Base-by-base conservation (phyloP, 129 eudicot genomes). In the Solidago caesia region DNA sequence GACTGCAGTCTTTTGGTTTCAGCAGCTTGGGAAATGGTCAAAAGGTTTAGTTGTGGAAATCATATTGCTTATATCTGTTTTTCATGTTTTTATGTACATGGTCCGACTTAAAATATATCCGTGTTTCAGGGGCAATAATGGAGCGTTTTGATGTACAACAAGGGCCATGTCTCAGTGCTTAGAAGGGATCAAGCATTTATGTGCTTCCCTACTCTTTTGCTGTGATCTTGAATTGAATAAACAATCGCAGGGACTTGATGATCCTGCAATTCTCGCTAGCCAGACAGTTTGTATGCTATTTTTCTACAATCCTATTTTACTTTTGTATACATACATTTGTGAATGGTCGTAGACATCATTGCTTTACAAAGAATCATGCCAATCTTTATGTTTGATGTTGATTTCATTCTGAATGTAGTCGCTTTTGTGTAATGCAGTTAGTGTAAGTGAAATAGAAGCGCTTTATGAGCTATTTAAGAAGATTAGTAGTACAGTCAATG, bases 381-480 rank as follows among this genome's bases (percentile, higher is more conserved):
- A 25, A 16, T 25, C 10, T 56, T 56, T 56, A 64, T 15, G 49
- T 47, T 60, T 42, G 44, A 13, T 47, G 15, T 4, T 71, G 6
- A 14, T 43, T 25, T 48, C 12, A 51, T 49, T 26, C 44, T 51
- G 48, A 41, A 47, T 44, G 39, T 47, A 33, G 39, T 33, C 3
- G 39, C 39, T 60, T 46, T 41, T 49, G 68, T 68, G 58, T 27
- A 15, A 47, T 83, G 91, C 92, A 92, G 97, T 92, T 84, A 92
- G 97, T 79, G 97, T 89, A 75, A 92, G 93, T 75, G 96, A 92
- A 75, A 89, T 92, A 47, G 96, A 92, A 83, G 97, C 93, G 11
- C 91, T 92, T 68, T 92, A 92, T 61, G 97, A 89, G 87, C 77
- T 92, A 25, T 92, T 89, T 68, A 89, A 92, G 86, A 89, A 84